Evolutionary conservation across 148 eudicot genomes (phyloP), one percentile per base, ranked within the genome.

Genomic region (Silene latifolia): DNA sequence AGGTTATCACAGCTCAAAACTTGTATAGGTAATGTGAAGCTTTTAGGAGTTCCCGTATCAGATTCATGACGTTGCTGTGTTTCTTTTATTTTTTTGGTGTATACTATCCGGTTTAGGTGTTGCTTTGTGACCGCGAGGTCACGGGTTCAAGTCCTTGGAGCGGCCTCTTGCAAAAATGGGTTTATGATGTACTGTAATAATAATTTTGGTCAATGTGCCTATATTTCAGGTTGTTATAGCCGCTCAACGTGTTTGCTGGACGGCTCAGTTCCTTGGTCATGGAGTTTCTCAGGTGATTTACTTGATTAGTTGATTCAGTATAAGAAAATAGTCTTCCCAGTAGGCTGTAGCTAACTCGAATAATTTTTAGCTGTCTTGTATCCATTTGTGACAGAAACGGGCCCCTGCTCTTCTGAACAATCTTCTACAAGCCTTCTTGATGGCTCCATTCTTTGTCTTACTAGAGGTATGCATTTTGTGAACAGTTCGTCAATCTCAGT

Each of bases 381-480:
- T 23, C 46, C 4, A 39, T 73, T 65, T 70, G 23, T 78, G 64
- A 74, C 80, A 96, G 99, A 92, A 89, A 79, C 91, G 97, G 24
- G 90, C 88, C 23, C 95, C 99, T 29, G 91, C 98, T 68, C 85
- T 92, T 70, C 72, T 87, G 78, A 93, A 90, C 84, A 96, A 92
- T 80, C 87, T 90, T 0, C 70, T 72, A 24, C 98, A 92, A 81
- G 91, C 98, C 48, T 85, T 90, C 72, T 71, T 92, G 51, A 89
- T 90, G 99, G 98, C 88, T 18, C 99, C 99, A 27, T 96, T 88
- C 76, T 89, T 92, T 69, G 92, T 92, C 2, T 79, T 96, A 7
- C 89, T 96, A 0, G 99, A 96, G 86, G 99, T 96, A 90, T 72
- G 76, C 74, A 69, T 69, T 64, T 24, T 53, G 19, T 19, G 27